Percentiles rank a stretch among this genome's conserved stretches.
phyloP scores from a whole-genome alignment of 176 grass and related monocot genomes.

The Oryza meridionalis region DNA sequence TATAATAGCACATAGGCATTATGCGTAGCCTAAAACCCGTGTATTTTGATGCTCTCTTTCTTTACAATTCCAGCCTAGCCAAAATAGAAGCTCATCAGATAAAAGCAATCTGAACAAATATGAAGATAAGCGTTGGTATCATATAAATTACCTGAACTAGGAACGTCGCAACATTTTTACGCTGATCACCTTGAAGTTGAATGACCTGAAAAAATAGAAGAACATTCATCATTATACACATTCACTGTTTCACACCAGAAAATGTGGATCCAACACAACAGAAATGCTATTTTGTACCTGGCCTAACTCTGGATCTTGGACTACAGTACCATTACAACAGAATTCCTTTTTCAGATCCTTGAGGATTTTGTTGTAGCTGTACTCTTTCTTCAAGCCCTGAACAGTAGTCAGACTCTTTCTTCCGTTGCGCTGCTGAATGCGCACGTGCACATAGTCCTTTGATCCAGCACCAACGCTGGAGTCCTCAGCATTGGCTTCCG shows the following conservation, averaged over 20 bases:
- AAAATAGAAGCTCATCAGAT: not conserved
- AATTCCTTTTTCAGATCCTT: constrained; percentile 93
- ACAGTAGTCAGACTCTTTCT: constrained; percentile 83
- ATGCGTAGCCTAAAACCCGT: constrained; percentile 50
- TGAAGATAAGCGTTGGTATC: not conserved
- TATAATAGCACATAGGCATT: not conserved
- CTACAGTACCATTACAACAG: constrained; percentile 85
- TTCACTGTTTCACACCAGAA: no score
- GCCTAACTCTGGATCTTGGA: constrained; percentile 70
- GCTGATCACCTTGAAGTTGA: constrained; percentile 82
- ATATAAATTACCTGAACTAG: constrained; percentile 60
- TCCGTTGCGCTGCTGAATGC: constrained; percentile 83
- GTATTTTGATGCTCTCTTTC: constrained; percentile 71
- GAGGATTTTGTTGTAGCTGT: constrained; percentile 80
- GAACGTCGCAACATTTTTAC: constrained; percentile 77
- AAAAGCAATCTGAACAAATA: not conserved
- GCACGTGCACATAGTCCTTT: constrained; percentile 87
- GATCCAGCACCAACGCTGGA: constrained; percentile 57
- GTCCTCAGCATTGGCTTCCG: constrained; percentile 81
- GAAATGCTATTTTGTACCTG: constrained; percentile 40
- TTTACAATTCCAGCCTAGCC: constrained; percentile 56
- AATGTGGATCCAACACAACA: no score
- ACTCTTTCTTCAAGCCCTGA: constrained; percentile 76
- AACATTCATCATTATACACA: not conserved
- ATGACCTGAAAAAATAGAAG: constrained; percentile 48